Percentiles rank a stretch among this genome's conserved stretches.
These are phyloP conservation scores for Chlorella sp. DNA, from an alignment of 139 green algal genomes.

Conservation along the genomic window DNA sequence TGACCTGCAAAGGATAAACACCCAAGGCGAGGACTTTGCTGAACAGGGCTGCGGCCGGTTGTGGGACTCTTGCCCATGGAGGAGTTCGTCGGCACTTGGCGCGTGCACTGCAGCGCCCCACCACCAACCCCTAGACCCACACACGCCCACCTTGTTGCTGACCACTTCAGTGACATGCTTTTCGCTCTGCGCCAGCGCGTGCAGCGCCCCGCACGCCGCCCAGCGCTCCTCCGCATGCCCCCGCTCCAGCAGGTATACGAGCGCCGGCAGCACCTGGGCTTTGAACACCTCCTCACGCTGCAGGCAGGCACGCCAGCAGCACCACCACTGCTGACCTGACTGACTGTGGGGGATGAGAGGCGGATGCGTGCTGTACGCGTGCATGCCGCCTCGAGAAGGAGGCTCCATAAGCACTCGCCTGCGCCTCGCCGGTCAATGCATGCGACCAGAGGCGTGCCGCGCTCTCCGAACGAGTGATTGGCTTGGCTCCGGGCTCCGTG, in stretches of 20 bases:
- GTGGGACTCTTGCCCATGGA: too few relatives aligned
- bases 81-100: too few relatives aligned
- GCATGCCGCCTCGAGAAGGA: too few relatives aligned
- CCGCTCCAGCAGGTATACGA: slow-evolving; percentile 24
- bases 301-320: not conserved
- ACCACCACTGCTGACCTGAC: too few relatives aligned
- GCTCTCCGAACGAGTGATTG: not conserved
- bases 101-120: too few relatives aligned
- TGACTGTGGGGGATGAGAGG: not conserved
- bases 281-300: slow-evolving; percentile 44
- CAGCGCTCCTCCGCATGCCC: slow-evolving; percentile 16
- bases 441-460: not conserved
- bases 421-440: slow-evolving; percentile 2
- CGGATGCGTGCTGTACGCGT: too few relatives aligned
- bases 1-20: too few relatives aligned
- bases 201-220: slow-evolving; percentile 20
- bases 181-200: slow-evolving; percentile 13
- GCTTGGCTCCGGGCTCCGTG: too few relatives aligned
- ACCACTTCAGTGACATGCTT: slow-evolving; percentile 27
- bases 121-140: not conserved
- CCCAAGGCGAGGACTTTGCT: not conserved
- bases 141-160: not conserved
- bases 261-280: slow-evolving; percentile 1
- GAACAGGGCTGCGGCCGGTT: too few relatives aligned
- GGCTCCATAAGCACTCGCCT: too few relatives aligned